Evolutionary conservation across 306 rosid species (phyloP), one percentile per base, ranked within the genome.

Genomic region (Boehmeria nivea): DNA sequence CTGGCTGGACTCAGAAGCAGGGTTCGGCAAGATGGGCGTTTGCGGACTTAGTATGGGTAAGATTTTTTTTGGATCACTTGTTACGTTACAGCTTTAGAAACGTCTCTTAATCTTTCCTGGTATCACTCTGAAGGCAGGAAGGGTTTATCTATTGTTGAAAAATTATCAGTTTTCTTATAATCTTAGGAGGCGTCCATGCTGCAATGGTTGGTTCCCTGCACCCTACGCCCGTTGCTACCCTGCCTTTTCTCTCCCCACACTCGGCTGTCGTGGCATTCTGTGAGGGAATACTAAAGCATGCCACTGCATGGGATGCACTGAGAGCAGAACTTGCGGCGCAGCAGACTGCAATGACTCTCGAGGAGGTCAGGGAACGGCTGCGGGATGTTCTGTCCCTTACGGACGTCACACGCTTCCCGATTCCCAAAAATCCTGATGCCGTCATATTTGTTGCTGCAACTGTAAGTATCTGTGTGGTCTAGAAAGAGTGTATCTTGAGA

Each of bases 11-110:
- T 58, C 66, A 48, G 96, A 84, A 67, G 96, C 67, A 55, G 95
- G 94, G 46, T 87, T 82, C 42, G 94, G 98, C 64, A 91, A 84
- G 82, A 87, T 82, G 89, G 98, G 96, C 68, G 80, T 91, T 76
- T 91, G 98, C 69, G 98, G 98, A 62, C 95, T 91, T 70, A 91
- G 98, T 67, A 91, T 87, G 96, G 98, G 98, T 87, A 84, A 74
- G 94, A 53, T 57, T 72, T 42, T 40, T 42, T 31, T 54, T 9
- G 23, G 33, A 64, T 65, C 60, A 57, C 51, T 55, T 47, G 16
- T 51, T 38, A 31, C 19, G 26, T 63, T 54, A 24, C 59, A 51
- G 51, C 47, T 14, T 58, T 24, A n/a, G 4, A 2, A 17, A 11
- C 8, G 36, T 31, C 36, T 31, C 36, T 10, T 31, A 10, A 1